Evolutionary conservation across 2,329 filamentous ascomycete species (phyloP).

Genomic region (Xylaria sp.): DNA sequence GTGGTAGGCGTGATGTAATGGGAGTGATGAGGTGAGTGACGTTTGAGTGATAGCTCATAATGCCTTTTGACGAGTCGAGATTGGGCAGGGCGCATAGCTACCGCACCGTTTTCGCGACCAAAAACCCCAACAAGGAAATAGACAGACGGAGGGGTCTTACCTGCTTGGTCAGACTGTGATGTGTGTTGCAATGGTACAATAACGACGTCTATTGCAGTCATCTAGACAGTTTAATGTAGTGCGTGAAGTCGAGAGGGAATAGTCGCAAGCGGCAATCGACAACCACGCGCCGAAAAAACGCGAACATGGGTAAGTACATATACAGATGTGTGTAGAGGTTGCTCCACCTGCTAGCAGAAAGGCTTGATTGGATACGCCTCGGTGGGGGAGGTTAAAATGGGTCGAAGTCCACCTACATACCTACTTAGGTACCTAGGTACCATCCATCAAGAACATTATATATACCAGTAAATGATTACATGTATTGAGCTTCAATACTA

Average conservation of each 20-base stretch:
- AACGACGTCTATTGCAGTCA: neutral
- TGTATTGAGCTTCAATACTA: too few relatives aligned
- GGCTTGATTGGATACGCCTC: neutral
- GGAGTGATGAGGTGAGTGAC: neutral
- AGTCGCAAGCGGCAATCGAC: neutral
- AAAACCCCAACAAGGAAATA: neutral
- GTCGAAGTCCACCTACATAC: too few relatives aligned
- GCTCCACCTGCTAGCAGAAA: neutral
- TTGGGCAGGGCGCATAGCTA: constrained; percentile 1
- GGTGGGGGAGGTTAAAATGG: too few relatives aligned
- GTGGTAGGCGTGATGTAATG: neutral
- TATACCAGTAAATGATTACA: too few relatives aligned
- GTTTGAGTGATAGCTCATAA: neutral
- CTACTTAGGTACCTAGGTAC: too few relatives aligned
- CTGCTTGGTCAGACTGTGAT: neutral
- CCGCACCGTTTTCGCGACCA: neutral
- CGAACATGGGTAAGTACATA: constrained; percentile 1
- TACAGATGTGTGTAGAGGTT: neutral
- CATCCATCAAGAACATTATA: too few relatives aligned
- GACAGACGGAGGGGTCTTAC: neutral
- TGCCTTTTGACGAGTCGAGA: neutral
- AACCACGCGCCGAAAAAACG: constrained; percentile 12
- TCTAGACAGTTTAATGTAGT: constrained; percentile 4
- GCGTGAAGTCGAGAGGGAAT: neutral
- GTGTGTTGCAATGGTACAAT: neutral